phyloP scores from a whole-genome alignment of 2,329 filamentous ascomycete genomes.

The Aspergillus sp. region DNA sequence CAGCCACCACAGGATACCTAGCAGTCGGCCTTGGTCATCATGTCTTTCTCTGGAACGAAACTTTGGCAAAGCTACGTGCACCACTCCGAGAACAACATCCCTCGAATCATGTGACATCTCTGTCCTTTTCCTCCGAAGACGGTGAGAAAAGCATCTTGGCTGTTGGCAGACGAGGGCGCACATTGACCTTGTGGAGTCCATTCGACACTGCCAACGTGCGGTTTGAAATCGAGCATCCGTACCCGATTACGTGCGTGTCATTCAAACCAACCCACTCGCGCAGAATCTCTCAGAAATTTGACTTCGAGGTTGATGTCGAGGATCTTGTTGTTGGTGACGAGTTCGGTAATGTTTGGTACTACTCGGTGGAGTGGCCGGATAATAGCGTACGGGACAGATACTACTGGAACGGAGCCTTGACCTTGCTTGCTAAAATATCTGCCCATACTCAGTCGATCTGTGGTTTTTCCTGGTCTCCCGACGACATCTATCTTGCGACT shows the following conservation, averaged over 20 bases:
- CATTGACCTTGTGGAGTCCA: conserved; percentile 70
- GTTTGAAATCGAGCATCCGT: conserved; percentile 67
- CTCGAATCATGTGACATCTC: conserved; percentile 63
- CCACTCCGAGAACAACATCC: conserved; percentile 47
- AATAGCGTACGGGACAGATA: conserved; percentile 56
- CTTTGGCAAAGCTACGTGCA: conserved; percentile 56
- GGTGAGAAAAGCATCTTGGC: conserved; percentile 77
- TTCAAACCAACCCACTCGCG: conserved; percentile 63
- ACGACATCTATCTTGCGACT: conserved; percentile 71
- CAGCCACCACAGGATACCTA: conserved; percentile 62
- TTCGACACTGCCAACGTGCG: conserved; percentile 54
- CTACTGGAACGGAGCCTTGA: conserved; percentile 72
- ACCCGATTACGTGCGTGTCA: conserved; percentile 68
- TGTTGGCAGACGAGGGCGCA: conserved; percentile 71
- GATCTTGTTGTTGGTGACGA: conserved; percentile 85
- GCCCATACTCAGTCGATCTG: conserved; percentile 88
- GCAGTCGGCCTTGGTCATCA: conserved; percentile 74
- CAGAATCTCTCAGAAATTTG: conserved; percentile 43
- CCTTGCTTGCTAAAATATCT: conserved; percentile 66
- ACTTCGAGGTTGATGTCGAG: conserved; percentile 59
- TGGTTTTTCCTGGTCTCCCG: conserved; percentile 77
- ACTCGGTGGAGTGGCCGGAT: conserved; percentile 74
- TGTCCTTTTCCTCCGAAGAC: conserved; percentile 79
- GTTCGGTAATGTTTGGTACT: conserved; percentile 74
- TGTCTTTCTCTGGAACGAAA: conserved; percentile 86